Evolutionary conservation across 768 basidiomycete genomes (phyloP).

Genomic region (Boletus sp.): DNA sequence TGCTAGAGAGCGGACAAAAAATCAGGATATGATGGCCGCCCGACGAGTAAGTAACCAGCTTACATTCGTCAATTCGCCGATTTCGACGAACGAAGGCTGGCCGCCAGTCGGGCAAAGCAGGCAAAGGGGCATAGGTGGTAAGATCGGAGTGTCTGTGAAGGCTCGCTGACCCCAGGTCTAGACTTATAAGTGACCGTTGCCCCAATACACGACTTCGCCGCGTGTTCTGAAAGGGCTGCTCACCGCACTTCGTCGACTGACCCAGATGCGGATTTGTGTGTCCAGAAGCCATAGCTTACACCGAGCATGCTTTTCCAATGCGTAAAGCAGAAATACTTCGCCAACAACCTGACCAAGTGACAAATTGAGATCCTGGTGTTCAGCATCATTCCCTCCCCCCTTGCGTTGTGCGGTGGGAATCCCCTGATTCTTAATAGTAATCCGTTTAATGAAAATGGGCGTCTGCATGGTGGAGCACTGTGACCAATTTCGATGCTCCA

Average conservation of each 20-base stretch:
- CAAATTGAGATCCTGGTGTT: constrained; percentile 1
- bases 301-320: constrained; percentile 26
- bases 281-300: constrained; percentile 20
- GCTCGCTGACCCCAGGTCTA: constrained; percentile 12
- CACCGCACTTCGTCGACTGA: constrained; percentile 25
- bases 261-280: constrained; percentile 23
- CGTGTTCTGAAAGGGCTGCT: constrained; percentile 28
- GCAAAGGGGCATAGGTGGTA: constrained; percentile 24
- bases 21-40: constrained; percentile 5
- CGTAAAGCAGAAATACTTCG: constrained; percentile 10
- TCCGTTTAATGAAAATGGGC: constrained; percentile 17
- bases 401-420: constrained; percentile 22
- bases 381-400: neutral
- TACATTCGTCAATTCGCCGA: constrained; percentile 19
- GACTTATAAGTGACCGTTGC: constrained; percentile 32
- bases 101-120: constrained; percentile 22
- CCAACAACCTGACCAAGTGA: constrained; percentile 4
- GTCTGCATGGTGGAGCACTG: neutral
- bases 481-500: too few relatives aligned
- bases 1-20: constrained; percentile 15
- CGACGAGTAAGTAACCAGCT: neutral
- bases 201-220: constrained; percentile 33
- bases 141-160: constrained; percentile 17
- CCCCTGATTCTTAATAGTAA: constrained; percentile 16
- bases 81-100: constrained; percentile 23